Percentiles rank a stretch among this genome's conserved stretches.
phyloP scores from a whole-genome alignment of 2,329 filamentous ascomycete species.

The Pyrenochaeta sp. region DNA sequence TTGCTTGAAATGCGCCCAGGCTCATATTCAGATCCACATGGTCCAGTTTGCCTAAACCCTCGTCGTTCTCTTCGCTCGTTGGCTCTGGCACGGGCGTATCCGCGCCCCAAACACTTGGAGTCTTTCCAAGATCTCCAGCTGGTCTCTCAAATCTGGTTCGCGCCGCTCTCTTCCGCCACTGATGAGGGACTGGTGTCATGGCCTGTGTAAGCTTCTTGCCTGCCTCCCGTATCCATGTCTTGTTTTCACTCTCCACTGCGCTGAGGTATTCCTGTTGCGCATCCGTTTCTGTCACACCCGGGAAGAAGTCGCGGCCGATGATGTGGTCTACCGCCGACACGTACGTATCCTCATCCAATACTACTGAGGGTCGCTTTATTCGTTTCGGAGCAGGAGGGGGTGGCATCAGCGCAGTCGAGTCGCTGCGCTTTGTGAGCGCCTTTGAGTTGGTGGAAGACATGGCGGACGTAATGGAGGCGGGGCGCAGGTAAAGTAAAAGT shows the following conservation, averaged over 20 bases:
- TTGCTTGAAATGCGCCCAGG: slow-evolving; percentile 84
- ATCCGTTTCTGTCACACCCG: slow-evolving; percentile 83
- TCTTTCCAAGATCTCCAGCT: slow-evolving; percentile 53
- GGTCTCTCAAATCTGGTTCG: slow-evolving; percentile 26
- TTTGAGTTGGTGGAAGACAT: slow-evolving; percentile 54
- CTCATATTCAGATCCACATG: slow-evolving; percentile 78
- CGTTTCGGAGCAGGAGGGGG: slow-evolving; percentile 85
- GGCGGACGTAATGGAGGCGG: slow-evolving; percentile 2
- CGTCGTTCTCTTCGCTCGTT: slow-evolving; percentile 43
- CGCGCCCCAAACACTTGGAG: slow-evolving; percentile 69
- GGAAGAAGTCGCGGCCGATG: slow-evolving; percentile 96
- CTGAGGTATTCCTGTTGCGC: slow-evolving; percentile 92
- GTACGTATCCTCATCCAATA: slow-evolving; percentile 94
- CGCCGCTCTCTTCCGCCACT: slow-evolving; percentile 44
- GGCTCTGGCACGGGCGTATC: slow-evolving; percentile 74
- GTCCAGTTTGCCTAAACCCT: slow-evolving; percentile 51
- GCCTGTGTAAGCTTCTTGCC: slow-evolving; percentile 69
- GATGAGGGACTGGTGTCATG: slow-evolving; percentile 77
- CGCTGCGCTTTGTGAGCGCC: slow-evolving; percentile 71
- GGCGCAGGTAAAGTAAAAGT: not conserved
- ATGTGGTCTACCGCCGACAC: slow-evolving; percentile 90
- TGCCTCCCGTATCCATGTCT: slow-evolving; percentile 84
- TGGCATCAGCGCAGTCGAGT: slow-evolving; percentile 79
- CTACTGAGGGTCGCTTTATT: slow-evolving; percentile 86
- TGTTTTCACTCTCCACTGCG: slow-evolving; percentile 84